Evolutionary conservation across 176 grass and related monocot species (phyloP).

Genomic region (Carex scoparia): DNA sequence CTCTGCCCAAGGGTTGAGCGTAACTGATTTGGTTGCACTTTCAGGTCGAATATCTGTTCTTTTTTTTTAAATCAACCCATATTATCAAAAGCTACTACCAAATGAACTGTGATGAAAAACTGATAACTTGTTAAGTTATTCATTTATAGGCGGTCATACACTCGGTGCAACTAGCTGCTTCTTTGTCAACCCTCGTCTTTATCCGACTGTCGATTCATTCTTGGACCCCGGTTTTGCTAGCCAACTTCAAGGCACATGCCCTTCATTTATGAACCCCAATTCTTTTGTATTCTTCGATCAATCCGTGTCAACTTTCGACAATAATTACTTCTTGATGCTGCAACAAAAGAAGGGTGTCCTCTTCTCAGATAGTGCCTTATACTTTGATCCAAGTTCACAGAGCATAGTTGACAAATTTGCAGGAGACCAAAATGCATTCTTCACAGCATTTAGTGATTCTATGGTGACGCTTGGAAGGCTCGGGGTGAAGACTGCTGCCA

Average conservation of each 20-base stretch:
- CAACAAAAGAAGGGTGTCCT: conserved; percentile 44
- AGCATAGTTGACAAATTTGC: conserved; percentile 33
- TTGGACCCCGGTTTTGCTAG: conserved; percentile 30
- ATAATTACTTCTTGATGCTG: conserved; percentile 61
- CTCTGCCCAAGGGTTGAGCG: conserved; percentile 41
- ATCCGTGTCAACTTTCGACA: conserved; percentile 52
- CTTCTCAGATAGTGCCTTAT: conserved; percentile 48
- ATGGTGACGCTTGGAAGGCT: conserved; percentile 60
- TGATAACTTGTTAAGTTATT: neutral
- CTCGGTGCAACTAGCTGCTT: conserved; percentile 64
- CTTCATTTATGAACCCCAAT: conserved; percentile 23
- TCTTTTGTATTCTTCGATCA: conserved; percentile 62
- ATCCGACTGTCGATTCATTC: conserved; percentile 28
- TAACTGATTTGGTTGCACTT: conserved; percentile 61
- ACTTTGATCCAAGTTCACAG: conserved; percentile 29
- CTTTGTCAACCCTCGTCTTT: conserved; percentile 51
- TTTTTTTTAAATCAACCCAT: neutral
- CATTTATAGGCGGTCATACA: conserved; percentile 45
- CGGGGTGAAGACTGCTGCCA: conserved; percentile 36
- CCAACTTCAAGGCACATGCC: conserved; percentile 51
- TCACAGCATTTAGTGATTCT: conserved; percentile 46
- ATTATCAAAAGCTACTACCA: neutral
- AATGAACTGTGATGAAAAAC: neutral
- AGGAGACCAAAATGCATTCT: conserved; percentile 46
- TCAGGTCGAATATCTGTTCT: conserved; percentile 26